Conservation (phyloP, 176 grass and related monocot species). For the Urochloa ruziziensis region DNA sequence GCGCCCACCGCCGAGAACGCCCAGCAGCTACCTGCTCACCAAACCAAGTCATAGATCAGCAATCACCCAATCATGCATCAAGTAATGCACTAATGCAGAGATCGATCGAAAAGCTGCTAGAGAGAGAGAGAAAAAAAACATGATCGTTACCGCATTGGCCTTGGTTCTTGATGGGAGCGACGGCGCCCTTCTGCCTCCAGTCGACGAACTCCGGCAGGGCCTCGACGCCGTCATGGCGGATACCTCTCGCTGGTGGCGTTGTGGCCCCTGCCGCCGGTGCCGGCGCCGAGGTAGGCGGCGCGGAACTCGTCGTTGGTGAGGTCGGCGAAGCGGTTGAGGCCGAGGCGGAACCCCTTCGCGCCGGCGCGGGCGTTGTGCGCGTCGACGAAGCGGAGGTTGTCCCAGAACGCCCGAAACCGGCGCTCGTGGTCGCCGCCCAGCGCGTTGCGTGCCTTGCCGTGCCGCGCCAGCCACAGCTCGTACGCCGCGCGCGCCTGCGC, state of each 20-base stretch:
- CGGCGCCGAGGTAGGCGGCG: slow-evolving; percentile 37
- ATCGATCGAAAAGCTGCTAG: neutral
- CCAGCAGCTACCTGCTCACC: slow-evolving; percentile 42
- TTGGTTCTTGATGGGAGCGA: slow-evolving; percentile 73
- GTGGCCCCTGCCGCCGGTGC: neutral
- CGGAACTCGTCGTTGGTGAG: slow-evolving; percentile 69
- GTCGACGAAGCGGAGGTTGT: slow-evolving; percentile 78
- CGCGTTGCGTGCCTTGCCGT: slow-evolving; percentile 31
- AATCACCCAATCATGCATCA: no score
- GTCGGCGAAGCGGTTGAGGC: slow-evolving; percentile 73
- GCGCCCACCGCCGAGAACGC: slow-evolving; percentile 55
- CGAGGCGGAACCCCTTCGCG: slow-evolving; percentile 41
- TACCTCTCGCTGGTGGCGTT: slow-evolving; percentile 7
- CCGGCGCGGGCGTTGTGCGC: slow-evolving; percentile 60
- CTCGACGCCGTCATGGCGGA: slow-evolving; percentile 16
- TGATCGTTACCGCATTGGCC: slow-evolving; percentile 59
- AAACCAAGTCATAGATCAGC: neutral
- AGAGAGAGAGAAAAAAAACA: neutral
- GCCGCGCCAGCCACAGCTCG: slow-evolving; percentile 54
- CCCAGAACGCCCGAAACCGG: slow-evolving; percentile 69
- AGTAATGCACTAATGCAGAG: no score
- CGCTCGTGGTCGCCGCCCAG: slow-evolving; percentile 41
- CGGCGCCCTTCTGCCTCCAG: slow-evolving; percentile 74
- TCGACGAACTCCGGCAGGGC: slow-evolving; percentile 56
- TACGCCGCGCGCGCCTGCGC: slow-evolving; percentile 50